Conservation (phyloP, 176 grass and related monocot species). For the Secale cereale region DNA sequence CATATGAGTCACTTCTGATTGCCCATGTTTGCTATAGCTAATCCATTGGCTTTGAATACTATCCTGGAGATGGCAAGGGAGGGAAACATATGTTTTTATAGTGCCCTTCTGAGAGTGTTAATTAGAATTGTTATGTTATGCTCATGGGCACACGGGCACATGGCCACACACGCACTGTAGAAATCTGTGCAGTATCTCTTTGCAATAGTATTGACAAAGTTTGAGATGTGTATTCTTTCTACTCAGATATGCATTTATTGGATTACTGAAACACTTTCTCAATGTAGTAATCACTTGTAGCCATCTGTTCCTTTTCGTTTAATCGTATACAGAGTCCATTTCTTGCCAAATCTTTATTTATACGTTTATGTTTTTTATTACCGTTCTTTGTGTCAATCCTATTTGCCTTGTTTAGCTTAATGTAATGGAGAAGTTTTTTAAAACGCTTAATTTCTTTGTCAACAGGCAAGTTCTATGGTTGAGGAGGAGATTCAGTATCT, state of each 20-base stretch:
- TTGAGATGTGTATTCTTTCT: not conserved
- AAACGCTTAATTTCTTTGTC: conserved; percentile 13
- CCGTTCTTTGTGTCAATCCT: not conserved
- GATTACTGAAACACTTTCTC: not conserved
- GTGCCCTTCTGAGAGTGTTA: not conserved
- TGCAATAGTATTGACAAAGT: not conserved
- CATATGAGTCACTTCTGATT: not conserved
- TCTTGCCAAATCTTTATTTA: not conserved
- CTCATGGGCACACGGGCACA: not conserved
- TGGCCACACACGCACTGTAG: not conserved
- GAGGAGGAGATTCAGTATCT: conserved; percentile 73
- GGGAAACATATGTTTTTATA: not conserved
- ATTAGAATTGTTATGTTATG: conserved; percentile 10
- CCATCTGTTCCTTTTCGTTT: not conserved
- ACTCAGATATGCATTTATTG: not conserved
- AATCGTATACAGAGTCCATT: not conserved
- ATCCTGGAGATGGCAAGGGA: not conserved
- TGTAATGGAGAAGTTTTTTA: conserved; percentile 7
- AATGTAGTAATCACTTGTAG: not conserved
- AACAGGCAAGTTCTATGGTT: conserved; percentile 69
- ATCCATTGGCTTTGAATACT: not conserved
- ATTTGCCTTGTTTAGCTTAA: not conserved
- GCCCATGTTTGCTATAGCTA: not conserved
- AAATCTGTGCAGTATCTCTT: not conserved
- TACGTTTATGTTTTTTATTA: not conserved